Conservation (phyloP, 2,329 filamentous ascomycete species). For the Aspergillus flavus region DNA sequence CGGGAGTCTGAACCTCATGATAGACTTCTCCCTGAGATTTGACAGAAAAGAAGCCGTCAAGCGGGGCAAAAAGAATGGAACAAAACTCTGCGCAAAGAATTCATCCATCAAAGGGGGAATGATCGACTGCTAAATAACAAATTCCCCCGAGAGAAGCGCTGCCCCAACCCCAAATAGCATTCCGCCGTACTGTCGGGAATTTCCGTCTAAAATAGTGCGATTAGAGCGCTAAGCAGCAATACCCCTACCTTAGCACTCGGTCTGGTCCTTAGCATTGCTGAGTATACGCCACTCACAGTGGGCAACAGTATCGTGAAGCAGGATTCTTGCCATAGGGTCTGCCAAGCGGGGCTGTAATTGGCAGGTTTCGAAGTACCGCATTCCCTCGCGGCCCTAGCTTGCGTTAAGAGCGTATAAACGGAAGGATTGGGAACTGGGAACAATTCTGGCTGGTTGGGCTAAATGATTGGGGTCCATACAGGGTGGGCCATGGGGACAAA, state of each 20-base stretch:
- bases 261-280: neutral
- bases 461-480: neutral
- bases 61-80: neutral
- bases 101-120: neutral
- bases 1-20: constrained; percentile 1
- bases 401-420: neutral
- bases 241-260: neutral
- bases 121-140: neutral
- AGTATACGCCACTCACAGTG: neutral
- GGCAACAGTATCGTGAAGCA: neutral
- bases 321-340: neutral
- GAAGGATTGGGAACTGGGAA: neutral
- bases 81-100: neutral
- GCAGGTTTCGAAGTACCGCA: neutral
- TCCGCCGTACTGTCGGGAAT: neutral
- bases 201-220: neutral
- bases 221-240: neutral
- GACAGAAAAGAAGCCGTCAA: neutral
- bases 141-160: neutral
- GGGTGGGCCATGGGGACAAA: neutral
- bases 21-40: neutral
- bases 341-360: neutral
- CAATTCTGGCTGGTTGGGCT: neutral
- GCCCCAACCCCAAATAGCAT: neutral
- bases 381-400: neutral